Conservation (phyloP, 2,329 filamentous ascomycete species). For the Daldinia sp. region DNA sequence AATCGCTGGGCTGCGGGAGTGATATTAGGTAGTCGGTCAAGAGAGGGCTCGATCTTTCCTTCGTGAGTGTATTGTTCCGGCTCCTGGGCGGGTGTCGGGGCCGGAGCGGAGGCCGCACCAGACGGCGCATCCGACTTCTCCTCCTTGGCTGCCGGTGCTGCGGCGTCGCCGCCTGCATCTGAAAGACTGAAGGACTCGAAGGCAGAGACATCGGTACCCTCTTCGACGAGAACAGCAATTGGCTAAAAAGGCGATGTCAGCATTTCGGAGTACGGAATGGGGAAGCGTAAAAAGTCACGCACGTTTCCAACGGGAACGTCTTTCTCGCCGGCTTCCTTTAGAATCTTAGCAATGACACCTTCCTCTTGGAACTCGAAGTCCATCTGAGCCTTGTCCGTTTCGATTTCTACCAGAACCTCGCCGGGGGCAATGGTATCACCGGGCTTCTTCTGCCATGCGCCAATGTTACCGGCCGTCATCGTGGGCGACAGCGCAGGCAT, state of each 20-base stretch:
- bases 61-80: constrained; percentile 78
- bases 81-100: constrained; percentile 65
- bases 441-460: constrained; percentile 96
- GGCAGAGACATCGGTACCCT: constrained; percentile 85
- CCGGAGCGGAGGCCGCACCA: constrained; percentile 68
- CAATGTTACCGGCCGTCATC: constrained; percentile 97
- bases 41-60: constrained; percentile 82
- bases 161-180: constrained; percentile 87
- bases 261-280: constrained; percentile 29
- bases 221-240: constrained; percentile 94
- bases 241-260: constrained; percentile 68
- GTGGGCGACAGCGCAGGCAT: constrained; percentile 99
- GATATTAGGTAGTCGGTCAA: constrained; percentile 84
- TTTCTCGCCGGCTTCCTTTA: constrained; percentile 93
- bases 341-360: constrained; percentile 91
- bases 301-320: constrained; percentile 95
- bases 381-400: constrained; percentile 99
- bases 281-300: constrained; percentile 59
- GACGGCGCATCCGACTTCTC: constrained; percentile 73
- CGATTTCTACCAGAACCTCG: constrained; percentile 96
- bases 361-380: constrained; percentile 99
- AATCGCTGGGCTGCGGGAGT: constrained; percentile 81
- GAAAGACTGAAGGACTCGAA: constrained; percentile 90
- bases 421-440: constrained; percentile 89
- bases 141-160: constrained; percentile 73